These are phyloP conservation scores for Aspergillus novofumigatus DNA, from an alignment of 2,329 filamentous ascomycete genomes.

Conservation along the genomic window DNA sequence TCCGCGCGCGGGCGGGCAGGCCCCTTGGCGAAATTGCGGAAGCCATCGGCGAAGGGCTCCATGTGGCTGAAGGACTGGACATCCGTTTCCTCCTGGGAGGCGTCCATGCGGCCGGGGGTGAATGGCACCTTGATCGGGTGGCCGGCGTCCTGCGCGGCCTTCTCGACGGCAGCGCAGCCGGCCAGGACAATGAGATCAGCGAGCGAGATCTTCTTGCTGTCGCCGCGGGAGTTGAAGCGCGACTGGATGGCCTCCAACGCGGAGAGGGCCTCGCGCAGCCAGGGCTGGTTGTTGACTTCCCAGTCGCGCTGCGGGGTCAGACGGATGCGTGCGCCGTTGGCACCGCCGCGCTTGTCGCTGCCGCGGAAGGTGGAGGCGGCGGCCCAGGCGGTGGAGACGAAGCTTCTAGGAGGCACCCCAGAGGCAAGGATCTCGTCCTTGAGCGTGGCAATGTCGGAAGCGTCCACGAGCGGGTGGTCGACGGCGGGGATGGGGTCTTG, in stretches of 20 bases:
- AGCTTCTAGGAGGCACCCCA: conserved; percentile 57
- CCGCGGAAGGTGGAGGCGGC: conserved; percentile 69
- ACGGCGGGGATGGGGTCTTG: conserved; percentile 66
- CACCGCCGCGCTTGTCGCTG: conserved; percentile 76
- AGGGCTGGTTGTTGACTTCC: conserved; percentile 68
- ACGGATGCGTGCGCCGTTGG: conserved; percentile 74
- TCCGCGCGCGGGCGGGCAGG: conserved; percentile 60
- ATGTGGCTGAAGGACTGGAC: conserved; percentile 60
- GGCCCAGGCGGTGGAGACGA: conserved; percentile 65
- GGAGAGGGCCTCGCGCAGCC: conserved; percentile 59
- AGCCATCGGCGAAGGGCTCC: conserved; percentile 67
- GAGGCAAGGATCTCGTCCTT: conserved; percentile 65
- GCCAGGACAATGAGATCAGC: conserved; percentile 74
- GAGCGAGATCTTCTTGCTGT: conserved; percentile 69
- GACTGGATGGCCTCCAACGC: conserved; percentile 63
- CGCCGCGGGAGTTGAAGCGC: conserved; percentile 56
- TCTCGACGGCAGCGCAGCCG: conserved; percentile 67
- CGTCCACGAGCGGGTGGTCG: conserved; percentile 56
- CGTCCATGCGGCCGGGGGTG: conserved; percentile 67
- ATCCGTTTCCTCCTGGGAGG: conserved; percentile 69
- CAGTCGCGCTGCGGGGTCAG: conserved; percentile 69
- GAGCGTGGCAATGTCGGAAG: conserved; percentile 59
- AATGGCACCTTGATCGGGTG: conserved; percentile 61
- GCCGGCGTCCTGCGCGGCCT: conserved; percentile 50
- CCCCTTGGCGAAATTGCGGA: conserved; percentile 72